Evolutionary conservation across 768 basidiomycete species (phyloP).

Genomic region (Mycena galericulata): DNA sequence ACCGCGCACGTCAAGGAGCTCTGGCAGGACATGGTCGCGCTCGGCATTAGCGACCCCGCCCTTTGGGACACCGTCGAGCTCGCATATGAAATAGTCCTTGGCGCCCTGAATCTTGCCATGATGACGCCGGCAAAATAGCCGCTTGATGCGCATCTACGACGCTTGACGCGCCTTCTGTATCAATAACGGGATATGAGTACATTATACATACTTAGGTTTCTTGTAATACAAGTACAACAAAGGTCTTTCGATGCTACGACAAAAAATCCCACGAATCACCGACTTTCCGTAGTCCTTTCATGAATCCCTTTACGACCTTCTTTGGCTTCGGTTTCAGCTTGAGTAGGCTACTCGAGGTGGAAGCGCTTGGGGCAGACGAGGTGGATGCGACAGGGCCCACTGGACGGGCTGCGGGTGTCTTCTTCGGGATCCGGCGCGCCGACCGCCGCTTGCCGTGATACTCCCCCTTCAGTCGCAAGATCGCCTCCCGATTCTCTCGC

Average conservation of each 20-base stretch:
- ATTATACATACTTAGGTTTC: background rate
- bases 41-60: conserved; percentile 78
- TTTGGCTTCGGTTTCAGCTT: conserved; percentile 20
- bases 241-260: background rate
- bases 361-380: background rate
- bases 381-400: background rate
- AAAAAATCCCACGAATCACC: conserved; percentile 30
- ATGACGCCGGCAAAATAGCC: conserved; percentile 20
- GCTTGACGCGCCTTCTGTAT: conserved; percentile 29
- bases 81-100: conserved; percentile 82
- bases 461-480: conserved; percentile 32
- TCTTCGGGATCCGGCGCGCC: conserved; percentile 29
- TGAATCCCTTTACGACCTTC: conserved; percentile 27
- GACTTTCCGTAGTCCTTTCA: conserved; percentile 30
- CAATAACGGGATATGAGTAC: conserved; percentile 16
- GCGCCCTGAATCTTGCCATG: conserved; percentile 62
- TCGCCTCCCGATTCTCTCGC: conserved; percentile 33
- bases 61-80: conserved; percentile 84
- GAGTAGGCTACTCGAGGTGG: too few relatives aligned
- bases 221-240: conserved; percentile 20
- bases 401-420: background rate
- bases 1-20: conserved; percentile 81
- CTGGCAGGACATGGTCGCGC: conserved; percentile 82
- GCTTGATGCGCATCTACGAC: background rate
- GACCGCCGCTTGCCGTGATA: conserved; percentile 27